Evolutionary conservation across 164 flowering plant genomes (phyloP), one percentile per base, ranked within the genome.

Genomic region (Piper longum): DNA sequence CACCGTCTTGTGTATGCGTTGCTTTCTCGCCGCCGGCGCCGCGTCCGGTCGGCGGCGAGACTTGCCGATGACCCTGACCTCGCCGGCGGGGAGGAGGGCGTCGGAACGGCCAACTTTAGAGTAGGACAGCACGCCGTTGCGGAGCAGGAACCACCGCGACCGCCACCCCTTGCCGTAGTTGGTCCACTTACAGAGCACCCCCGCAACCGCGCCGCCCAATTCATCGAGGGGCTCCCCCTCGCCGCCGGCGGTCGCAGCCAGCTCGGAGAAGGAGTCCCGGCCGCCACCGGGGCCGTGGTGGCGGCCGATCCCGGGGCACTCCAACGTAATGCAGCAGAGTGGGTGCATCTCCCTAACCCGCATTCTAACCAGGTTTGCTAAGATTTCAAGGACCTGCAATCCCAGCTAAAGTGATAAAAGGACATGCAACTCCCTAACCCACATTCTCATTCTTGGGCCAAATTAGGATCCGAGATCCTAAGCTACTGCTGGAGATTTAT

Each of bases 91-190:
- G 36, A 26, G 36, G 3, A 70, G 65, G 57, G 59, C 73, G 59
- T 83, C 86, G 51, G 84, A 76, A 40, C 79, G 73, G 40, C 75
- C 85, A 63, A 78, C 77, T 79, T 86, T 89, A 36, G 89, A 81
- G 70, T 92, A 92, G 12, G 98, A 85, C 0, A 92, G 67, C 17
- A 85, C 82, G 11, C 93, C 96, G 64, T 83, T 80, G 41, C 78
- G 70, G 56, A 89, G 75, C 7, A 77, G 42, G 62, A 91, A 91
- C 95, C 96, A 91, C 60, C 98, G 71, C 57, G 89, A 86, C 81
- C 96, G 84, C 98, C 98, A 92, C 4, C 98, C 98, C 71, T 89
- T 92, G 13, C 88, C 79, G 80, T 82, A 92, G 78, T 92, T 92
- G n/a, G 95, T 87, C 98, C 98, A 92, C 76, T 92, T 92, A 74